Percentiles rank a stretch among this genome's conserved stretches.
Conservation (phyloP, 768 basidiomycete species). For the Piloderma croceum region DNA sequence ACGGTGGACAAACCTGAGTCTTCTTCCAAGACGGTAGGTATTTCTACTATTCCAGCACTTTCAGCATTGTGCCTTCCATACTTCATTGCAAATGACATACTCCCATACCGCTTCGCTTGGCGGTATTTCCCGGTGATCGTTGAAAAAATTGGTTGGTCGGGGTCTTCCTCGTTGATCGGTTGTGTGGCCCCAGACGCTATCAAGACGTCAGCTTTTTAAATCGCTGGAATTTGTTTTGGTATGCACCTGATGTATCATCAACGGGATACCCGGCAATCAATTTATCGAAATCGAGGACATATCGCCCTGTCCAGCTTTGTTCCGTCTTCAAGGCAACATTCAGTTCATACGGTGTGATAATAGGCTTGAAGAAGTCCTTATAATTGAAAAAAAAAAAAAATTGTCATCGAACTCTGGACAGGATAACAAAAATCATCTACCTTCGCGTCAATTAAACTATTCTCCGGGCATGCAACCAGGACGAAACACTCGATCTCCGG, state of each 20-base stretch:
- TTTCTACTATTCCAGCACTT: slow-evolving; percentile 8
- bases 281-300: slow-evolving; percentile 72
- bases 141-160: slow-evolving; percentile 78
- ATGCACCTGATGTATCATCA: no score
- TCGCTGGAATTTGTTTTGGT: no score
- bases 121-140: slow-evolving; percentile 83
- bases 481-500: slow-evolving; percentile 95
- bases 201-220: no score
- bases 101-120: slow-evolving; percentile 64
- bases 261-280: slow-evolving; percentile 38
- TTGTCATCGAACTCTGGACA: neutral
- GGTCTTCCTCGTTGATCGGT: slow-evolving; percentile 39
- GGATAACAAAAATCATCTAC: slow-evolving; percentile 31
- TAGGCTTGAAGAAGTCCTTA: slow-evolving; percentile 86
- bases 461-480: slow-evolving; percentile 91
- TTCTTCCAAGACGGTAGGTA: slow-evolving; percentile 12
- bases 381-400: neutral
- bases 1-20: slow-evolving; percentile 41
- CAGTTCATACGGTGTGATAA: slow-evolving; percentile 91
- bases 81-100: slow-evolving; percentile 10
- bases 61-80: neutral
- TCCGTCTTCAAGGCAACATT: slow-evolving; percentile 70
- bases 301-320: slow-evolving; percentile 68
- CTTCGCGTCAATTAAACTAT: slow-evolving; percentile 74
- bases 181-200: no score